Conservation (phyloP, 1,284 basidiomycete genomes). For the Ceratobasidium sp. region DNA sequence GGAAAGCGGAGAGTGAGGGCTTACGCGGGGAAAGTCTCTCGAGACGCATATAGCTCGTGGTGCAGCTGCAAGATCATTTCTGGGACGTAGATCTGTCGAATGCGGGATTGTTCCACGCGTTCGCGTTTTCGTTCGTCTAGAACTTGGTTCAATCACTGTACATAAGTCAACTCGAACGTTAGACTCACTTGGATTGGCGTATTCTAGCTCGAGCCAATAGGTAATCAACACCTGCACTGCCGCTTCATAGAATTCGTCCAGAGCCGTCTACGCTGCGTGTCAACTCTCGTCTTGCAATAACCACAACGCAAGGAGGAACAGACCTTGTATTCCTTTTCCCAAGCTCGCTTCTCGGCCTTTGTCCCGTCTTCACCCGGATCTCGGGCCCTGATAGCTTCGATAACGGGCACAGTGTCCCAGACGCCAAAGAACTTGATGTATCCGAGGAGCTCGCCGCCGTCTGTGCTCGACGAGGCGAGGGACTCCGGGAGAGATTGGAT, state of each 20-base stretch:
- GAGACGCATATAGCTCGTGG: slow-evolving; percentile 73
- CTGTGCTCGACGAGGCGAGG: slow-evolving; percentile 55
- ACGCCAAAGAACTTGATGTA: slow-evolving; percentile 78
- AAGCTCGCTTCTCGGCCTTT: slow-evolving; percentile 61
- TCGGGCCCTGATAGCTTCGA: slow-evolving; percentile 66
- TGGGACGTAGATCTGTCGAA: slow-evolving; percentile 90
- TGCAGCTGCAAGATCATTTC: slow-evolving; percentile 92
- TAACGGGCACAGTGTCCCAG: slow-evolving; percentile 67
- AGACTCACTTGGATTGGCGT: slow-evolving; percentile 7
- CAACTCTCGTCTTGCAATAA: slow-evolving; percentile 47
- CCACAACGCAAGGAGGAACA: slow-evolving; percentile 42
- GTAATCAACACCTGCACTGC: slow-evolving; percentile 58
- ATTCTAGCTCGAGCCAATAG: slow-evolving; percentile 60
- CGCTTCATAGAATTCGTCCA: slow-evolving; percentile 56
- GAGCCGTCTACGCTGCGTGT: slow-evolving; percentile 48
- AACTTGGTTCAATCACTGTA: not conserved
- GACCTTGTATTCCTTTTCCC: slow-evolving; percentile 74
- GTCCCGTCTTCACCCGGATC: slow-evolving; percentile 61
- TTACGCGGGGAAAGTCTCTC: slow-evolving; percentile 72
- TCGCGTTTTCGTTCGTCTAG: slow-evolving; percentile 64
- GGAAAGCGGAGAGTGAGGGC: slow-evolving; percentile 53
- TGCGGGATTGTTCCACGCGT: slow-evolving; percentile 75
- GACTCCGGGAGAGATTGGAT: slow-evolving; percentile 73
- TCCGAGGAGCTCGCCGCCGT: slow-evolving; percentile 76
- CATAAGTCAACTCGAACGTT: not conserved